Percentiles rank a stretch among this genome's conserved stretches.
Conservation (phyloP, 257 asterid genomes). For the Marsdenia floribunda region DNA sequence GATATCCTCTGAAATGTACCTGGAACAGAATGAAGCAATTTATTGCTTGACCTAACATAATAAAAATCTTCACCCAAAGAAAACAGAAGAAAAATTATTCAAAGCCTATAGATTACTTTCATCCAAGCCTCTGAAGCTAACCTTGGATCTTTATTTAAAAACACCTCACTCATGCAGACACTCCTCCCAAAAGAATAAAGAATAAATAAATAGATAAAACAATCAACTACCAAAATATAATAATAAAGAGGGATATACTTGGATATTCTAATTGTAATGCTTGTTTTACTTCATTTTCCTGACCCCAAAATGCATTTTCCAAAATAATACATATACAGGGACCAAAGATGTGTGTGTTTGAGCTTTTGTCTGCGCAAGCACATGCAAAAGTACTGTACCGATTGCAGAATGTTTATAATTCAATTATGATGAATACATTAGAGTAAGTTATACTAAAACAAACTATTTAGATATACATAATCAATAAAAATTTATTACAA, state of each 20-base stretch:
- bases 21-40: constrained; percentile 30
- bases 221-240: not conserved
- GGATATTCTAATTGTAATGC: not conserved
- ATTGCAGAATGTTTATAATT: not conserved
- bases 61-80: not conserved
- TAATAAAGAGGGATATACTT: not conserved
- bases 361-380: not conserved
- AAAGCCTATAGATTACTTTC: not conserved
- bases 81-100: constrained; percentile 5
- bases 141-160: not conserved
- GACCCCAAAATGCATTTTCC: not conserved
- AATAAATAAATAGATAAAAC: too few relatives aligned
- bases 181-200: not conserved
- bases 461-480: not conserved
- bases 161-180: not conserved
- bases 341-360: constrained; percentile 1
- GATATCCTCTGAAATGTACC: constrained; percentile 98
- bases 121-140: not conserved
- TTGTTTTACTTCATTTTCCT: not conserved
- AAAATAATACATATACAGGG: not conserved
- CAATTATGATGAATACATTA: not conserved
- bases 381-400: not conserved
- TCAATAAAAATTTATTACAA: not conserved
- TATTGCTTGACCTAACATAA: constrained; percentile 6
- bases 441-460: not conserved